phyloP scores from a whole-genome alignment of 2,329 filamentous ascomycete species.

The Fusarium stilboides region DNA sequence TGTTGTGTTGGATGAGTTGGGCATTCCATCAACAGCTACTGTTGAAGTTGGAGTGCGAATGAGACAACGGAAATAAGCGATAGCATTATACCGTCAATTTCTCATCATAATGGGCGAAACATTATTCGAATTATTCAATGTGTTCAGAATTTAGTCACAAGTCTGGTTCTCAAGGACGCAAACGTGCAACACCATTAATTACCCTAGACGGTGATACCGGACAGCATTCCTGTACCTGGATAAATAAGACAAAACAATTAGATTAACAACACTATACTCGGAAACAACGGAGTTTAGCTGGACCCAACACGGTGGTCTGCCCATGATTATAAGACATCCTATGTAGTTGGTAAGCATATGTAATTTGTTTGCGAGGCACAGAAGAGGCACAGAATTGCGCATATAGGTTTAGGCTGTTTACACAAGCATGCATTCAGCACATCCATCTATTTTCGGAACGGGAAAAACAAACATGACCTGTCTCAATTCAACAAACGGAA shows the following conservation, averaged over 20 bases:
- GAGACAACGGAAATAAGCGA: not conserved
- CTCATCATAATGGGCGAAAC: not conserved
- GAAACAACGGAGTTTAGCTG: slow-evolving; percentile 27
- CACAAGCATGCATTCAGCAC: slow-evolving; percentile 5
- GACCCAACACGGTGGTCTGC: slow-evolving; percentile 17
- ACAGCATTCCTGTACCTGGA: slow-evolving; percentile 5
- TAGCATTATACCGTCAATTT: not conserved
- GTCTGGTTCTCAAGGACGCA: not conserved
- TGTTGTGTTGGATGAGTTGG: not conserved
- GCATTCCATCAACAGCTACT: not conserved
- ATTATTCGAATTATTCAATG: not conserved
- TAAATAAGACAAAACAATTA: slow-evolving; percentile 8
- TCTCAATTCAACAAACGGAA: not conserved
- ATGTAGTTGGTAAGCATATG: slow-evolving; percentile 17
- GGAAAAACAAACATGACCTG: slow-evolving; percentile 4
- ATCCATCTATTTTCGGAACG: slow-evolving; percentile 13
- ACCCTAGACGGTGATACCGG: slow-evolving; percentile 17
- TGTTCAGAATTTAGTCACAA: not conserved
- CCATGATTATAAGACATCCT: slow-evolving; percentile 15
- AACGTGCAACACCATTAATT: slow-evolving; percentile 15
- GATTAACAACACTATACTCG: slow-evolving; percentile 15
- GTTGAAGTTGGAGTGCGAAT: not conserved
- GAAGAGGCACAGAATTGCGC: slow-evolving; percentile 16
- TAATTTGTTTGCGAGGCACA: slow-evolving; percentile 22
- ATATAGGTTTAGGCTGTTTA: slow-evolving; percentile 11